phyloP scores from a whole-genome alignment of 2,329 filamentous ascomycete species.

The Drechslerella coelobrocha region DNA sequence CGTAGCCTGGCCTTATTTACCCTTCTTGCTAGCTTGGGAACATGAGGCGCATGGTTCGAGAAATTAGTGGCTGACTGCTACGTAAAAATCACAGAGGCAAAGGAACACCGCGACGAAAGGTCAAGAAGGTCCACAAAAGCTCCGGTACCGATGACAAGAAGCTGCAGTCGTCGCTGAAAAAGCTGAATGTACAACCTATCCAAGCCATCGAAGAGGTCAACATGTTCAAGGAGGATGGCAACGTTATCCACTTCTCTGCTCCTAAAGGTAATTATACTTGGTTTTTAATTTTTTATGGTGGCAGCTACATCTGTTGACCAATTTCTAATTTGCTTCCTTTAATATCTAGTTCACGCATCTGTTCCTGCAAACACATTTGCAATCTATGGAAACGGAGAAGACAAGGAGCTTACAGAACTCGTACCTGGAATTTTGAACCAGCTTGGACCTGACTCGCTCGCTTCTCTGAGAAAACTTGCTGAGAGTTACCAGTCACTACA shows the following conservation, averaged over 20 bases:
- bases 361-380: constrained; percentile 99
- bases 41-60: no score
- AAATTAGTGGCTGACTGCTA: constrained; percentile 29
- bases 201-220: constrained; percentile 99
- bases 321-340: constrained; percentile 24
- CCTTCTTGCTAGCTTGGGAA: no score
- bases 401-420: constrained; percentile 99
- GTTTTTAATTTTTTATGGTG: neutral
- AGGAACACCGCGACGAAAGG: constrained; percentile 95
- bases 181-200: constrained; percentile 99
- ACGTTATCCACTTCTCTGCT: constrained; percentile 98
- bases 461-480: constrained; percentile 95
- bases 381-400: constrained; percentile 98
- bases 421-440: constrained; percentile 99
- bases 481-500: constrained; percentile 99
- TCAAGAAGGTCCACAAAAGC: constrained; percentile 95
- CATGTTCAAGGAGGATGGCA: constrained; percentile 99
- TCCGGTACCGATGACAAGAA: constrained; percentile 99
- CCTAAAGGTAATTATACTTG: constrained; percentile 78
- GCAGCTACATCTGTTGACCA: neutral
- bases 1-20: constrained; percentile 1
- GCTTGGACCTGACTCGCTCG: constrained; percentile 96
- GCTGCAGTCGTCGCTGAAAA: constrained; percentile 95
- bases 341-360: constrained; percentile 81
- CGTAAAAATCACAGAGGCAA: constrained; percentile 72